Evolutionary conservation across 495 filamentous ascomycete species (phyloP).

Genomic region (Parachaetomium inaequale): DNA sequence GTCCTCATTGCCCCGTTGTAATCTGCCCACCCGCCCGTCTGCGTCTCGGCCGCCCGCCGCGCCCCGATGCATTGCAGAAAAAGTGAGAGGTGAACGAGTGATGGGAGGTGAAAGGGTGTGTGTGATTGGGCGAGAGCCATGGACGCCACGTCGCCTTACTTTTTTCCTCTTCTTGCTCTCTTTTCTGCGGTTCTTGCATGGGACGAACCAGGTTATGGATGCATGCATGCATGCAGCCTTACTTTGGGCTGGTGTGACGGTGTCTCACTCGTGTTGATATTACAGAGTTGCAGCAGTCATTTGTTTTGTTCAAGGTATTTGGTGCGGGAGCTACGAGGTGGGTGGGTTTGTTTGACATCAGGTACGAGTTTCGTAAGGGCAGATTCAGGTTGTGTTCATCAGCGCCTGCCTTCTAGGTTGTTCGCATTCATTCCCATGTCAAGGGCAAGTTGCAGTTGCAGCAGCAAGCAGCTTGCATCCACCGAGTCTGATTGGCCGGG

Average conservation of each 20-base stretch:
- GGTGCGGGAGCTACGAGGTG: too few species aligned
- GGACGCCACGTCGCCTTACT: slow-evolving; percentile 12
- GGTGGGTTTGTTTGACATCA: too few species aligned
- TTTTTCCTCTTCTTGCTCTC: neutral
- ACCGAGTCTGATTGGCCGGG: neutral
- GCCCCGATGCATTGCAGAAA: neutral
- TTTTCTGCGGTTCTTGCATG: neutral
- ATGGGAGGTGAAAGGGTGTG: neutral
- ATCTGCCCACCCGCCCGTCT: too few species aligned
- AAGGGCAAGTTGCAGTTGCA: neutral
- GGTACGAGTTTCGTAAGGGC: too few species aligned
- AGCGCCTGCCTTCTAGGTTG: too few species aligned
- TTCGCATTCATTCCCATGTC: neutral
- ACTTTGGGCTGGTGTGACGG: neutral
- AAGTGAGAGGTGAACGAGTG: neutral
- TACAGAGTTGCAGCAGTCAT: too few species aligned
- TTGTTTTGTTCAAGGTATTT: too few species aligned
- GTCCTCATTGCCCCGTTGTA: too few species aligned
- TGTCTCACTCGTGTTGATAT: too few species aligned
- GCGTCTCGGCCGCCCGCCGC: too few species aligned
- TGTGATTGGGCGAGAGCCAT: neutral
- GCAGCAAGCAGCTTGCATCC: neutral
- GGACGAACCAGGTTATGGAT: neutral
- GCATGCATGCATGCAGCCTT: slow-evolving; percentile 8
- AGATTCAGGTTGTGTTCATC: too few species aligned